Base-by-base conservation (phyloP, 345 rosid genomes). In the Trapa incisa region DNA sequence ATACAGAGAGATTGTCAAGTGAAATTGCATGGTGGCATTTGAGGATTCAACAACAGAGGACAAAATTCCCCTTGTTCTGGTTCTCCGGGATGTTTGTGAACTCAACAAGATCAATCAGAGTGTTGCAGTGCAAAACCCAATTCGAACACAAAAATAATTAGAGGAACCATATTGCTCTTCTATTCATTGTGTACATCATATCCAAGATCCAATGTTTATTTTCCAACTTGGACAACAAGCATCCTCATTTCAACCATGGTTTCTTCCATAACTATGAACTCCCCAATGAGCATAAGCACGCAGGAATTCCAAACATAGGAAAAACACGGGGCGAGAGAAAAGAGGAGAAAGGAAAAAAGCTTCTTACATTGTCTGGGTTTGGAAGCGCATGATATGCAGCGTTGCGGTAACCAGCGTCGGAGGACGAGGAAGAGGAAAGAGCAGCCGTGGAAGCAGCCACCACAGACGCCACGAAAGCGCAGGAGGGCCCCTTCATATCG, bases 401-500 rank as follows among this genome's bases (percentile, higher is more conserved):
- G 71, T 60, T 13, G 10, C 32, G 67, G 10, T 70, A 61, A 7
- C 66, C 67, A 29, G 38, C 38, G 53, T 47, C 33, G 33, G 42
- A 3, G 32, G 67, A 35, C 29, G 61, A 50, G 8, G 69, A 77
- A 14, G 83, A 81, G 13, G 79, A 53, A 10, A 84, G 48, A 67
- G 85, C 91, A 32, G 70, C 78, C n/a, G 80, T 71, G 67, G 91
- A 80, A 9, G 83, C 87, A 10, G 82, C 85, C 11, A 84, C 62
- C 48, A 82, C 71, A 0, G 80, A 75, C 61, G 84, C 89, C n/a
- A 82, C 77, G 43, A 81, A 69, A 35, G 71, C 67, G 58, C 75
- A 74, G 1, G 79, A 53, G 1, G 79, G 47, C 33, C 67, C 72
- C 50, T 70, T 70, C 72, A 70, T 63, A 39, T 15, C 43, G 42